Conservation (phyloP, 768 basidiomycete genomes). For the Trametopsis cervina region DNA sequence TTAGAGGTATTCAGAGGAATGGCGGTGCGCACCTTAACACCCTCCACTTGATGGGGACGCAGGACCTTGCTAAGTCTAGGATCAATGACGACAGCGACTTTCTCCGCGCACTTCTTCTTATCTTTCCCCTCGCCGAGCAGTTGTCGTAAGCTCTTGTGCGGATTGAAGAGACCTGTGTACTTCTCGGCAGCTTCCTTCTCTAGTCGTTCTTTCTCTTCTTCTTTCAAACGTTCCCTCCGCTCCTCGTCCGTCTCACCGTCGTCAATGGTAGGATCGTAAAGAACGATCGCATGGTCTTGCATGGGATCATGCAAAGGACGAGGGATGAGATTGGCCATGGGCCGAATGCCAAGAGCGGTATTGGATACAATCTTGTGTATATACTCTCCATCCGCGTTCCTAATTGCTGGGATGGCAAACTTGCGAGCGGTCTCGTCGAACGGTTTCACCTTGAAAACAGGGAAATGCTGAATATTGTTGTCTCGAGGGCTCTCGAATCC, state of each 20-base stretch:
- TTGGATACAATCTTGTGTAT: slow-evolving; percentile 54
- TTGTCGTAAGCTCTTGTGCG: slow-evolving; percentile 85
- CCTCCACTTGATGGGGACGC: slow-evolving; percentile 96
- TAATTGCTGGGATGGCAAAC: slow-evolving; percentile 84
- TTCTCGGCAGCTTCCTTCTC: slow-evolving; percentile 62
- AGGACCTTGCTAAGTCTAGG: slow-evolving; percentile 81
- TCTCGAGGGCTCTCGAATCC: slow-evolving; percentile 53
- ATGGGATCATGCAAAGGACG: slow-evolving; percentile 96
- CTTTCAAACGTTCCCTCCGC: slow-evolving; percentile 62
- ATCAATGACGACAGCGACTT: slow-evolving; percentile 97
- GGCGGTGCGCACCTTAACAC: slow-evolving; percentile 69
- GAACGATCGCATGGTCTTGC: slow-evolving; percentile 94
- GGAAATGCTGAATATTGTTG: slow-evolving; percentile 55
- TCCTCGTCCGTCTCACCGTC: slow-evolving; percentile 88
- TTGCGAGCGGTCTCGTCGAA: slow-evolving; percentile 53
- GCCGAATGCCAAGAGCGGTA: slow-evolving; percentile 78
- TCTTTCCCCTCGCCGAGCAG: slow-evolving; percentile 67
- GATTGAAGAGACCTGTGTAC: slow-evolving; percentile 71
- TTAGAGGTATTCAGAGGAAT: slow-evolving; percentile 4
- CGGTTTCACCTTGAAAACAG: slow-evolving; percentile 77
- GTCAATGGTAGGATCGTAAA: slow-evolving; percentile 96
- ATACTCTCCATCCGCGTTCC: slow-evolving; percentile 57
- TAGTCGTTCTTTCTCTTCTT: slow-evolving; percentile 60
- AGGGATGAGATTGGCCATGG: slow-evolving; percentile 73
- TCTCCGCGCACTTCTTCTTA: slow-evolving; percentile 57